A percentile compares a stretch with the other conserved stretches of the same genome.
phyloP scores from a whole-genome alignment of 2,329 filamentous ascomycete species.

The Diatrype stigma region DNA sequence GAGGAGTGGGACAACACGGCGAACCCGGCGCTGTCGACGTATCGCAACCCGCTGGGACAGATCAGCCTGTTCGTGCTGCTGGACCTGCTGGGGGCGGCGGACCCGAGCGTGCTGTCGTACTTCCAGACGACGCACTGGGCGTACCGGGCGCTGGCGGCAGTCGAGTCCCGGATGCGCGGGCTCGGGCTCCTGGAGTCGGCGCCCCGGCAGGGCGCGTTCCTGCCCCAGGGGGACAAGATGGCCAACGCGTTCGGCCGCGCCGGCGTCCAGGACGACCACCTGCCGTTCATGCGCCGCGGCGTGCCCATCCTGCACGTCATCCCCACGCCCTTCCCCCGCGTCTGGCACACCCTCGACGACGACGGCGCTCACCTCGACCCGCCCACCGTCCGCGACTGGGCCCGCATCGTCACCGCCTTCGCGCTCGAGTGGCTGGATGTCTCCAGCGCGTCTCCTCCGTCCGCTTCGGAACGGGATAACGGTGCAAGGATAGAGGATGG shows the following conservation, averaged over 20 bases:
- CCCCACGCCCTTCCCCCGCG: slow-evolving; percentile 62
- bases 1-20: slow-evolving; percentile 63
- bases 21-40: slow-evolving; percentile 65
- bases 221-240: slow-evolving; percentile 51
- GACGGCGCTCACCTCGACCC: slow-evolving; percentile 70
- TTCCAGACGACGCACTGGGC: slow-evolving; percentile 81
- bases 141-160: slow-evolving; percentile 60
- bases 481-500: no score
- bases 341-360: slow-evolving; percentile 71
- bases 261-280: slow-evolving; percentile 66
- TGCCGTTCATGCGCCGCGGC: slow-evolving; percentile 71
- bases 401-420: slow-evolving; percentile 68
- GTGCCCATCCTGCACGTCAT: slow-evolving; percentile 76
- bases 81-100: slow-evolving; percentile 63
- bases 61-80: slow-evolving; percentile 75
- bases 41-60: slow-evolving; percentile 63
- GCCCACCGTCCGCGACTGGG: slow-evolving; percentile 72
- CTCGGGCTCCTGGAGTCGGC: slow-evolving; percentile 47
- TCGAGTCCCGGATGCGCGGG: slow-evolving; percentile 62
- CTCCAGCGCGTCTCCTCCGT: slow-evolving; percentile 1
- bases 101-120: slow-evolving; percentile 63
- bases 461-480: not conserved
- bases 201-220: slow-evolving; percentile 40
- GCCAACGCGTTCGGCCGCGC: slow-evolving; percentile 27
- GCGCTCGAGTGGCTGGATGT: slow-evolving; percentile 77